These are phyloP conservation scores for Colletotrichum somersetense DNA, from an alignment of 2,329 filamentous ascomycete genomes.

Conservation along the genomic window DNA sequence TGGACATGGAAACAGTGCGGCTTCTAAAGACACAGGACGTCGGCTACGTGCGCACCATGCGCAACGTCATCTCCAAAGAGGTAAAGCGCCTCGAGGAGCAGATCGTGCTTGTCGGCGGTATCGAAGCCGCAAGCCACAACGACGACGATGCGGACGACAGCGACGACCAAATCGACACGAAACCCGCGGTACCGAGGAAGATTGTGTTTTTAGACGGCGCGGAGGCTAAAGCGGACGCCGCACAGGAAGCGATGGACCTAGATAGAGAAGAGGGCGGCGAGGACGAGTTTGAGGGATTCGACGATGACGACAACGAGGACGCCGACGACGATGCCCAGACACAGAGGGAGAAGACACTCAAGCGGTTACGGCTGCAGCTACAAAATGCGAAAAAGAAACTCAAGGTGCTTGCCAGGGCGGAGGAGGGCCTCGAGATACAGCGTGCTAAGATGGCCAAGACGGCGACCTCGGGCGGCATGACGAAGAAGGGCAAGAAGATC, in stretches of 20 bases:
- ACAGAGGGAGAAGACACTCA: conserved; percentile 57
- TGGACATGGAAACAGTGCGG: conserved; percentile 70
- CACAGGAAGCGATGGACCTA: conserved; percentile 47
- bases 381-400: conserved; percentile 66
- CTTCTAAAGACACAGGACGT: conserved; percentile 78
- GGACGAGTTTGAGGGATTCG: conserved; percentile 44
- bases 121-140: conserved; percentile 52
- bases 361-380: conserved; percentile 63
- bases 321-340: conserved; percentile 50
- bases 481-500: conserved; percentile 71
- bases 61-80: conserved; percentile 71
- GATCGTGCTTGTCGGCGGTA: conserved; percentile 58
- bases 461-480: conserved; percentile 69
- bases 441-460: conserved; percentile 75
- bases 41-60: conserved; percentile 73
- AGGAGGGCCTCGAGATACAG: conserved; percentile 69
- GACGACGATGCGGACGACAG: conserved; percentile 51
- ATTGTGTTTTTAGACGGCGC: conserved; percentile 65
- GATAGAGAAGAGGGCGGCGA: conserved; percentile 47
- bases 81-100: conserved; percentile 67
- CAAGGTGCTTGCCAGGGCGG: conserved; percentile 65
- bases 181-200: conserved; percentile 56
- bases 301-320: conserved; percentile 42
- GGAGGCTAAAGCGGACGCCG: conserved; percentile 51
- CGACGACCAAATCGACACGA: conserved; percentile 51